Evolutionary conservation across 495 filamentous ascomycete species (phyloP).

Genomic region (Aspergillus steynii): DNA sequence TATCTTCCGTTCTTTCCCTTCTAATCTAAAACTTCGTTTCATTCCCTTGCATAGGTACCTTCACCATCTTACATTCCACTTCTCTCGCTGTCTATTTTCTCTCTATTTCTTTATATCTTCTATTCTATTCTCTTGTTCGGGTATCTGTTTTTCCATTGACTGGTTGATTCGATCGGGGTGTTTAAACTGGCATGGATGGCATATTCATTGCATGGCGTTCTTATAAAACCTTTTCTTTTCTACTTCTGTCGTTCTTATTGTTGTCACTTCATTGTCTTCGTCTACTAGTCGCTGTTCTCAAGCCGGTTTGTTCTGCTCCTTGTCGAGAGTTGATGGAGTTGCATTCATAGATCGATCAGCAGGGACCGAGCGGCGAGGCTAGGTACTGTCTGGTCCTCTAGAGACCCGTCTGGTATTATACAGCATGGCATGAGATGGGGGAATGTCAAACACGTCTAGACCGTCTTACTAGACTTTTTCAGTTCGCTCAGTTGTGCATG

Average conservation of each 20-base stretch:
- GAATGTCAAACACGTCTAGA: no score
- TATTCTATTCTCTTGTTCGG: no score
- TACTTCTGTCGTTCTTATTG: background rate
- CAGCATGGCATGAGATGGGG: no score
- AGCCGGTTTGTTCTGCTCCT: no score
- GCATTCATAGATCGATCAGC: background rate
- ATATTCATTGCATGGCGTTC: slow-evolving; percentile 1
- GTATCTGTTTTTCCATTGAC: background rate
- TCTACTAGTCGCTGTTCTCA: no score
- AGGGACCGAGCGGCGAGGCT: no score
- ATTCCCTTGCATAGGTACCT: background rate
- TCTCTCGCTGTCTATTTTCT: background rate
- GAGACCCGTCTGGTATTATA: no score
- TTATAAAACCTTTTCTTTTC: background rate
- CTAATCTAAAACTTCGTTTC: slow-evolving; percentile 1
- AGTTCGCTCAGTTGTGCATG: no score
- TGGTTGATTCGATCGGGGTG: slow-evolving; percentile 3
- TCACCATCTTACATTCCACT: background rate
- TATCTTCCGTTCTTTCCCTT: slow-evolving; percentile 1
- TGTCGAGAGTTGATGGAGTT: background rate
- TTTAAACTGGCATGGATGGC: slow-evolving; percentile 3
- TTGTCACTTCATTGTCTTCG: no score
- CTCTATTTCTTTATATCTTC: background rate
- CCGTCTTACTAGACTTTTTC: no score
- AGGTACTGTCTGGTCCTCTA: no score